Evolutionary conservation across 2,329 filamentous ascomycete genomes (phyloP), one percentile per base, ranked within the genome.

Genomic region (Dactylonectria estremocensis): DNA sequence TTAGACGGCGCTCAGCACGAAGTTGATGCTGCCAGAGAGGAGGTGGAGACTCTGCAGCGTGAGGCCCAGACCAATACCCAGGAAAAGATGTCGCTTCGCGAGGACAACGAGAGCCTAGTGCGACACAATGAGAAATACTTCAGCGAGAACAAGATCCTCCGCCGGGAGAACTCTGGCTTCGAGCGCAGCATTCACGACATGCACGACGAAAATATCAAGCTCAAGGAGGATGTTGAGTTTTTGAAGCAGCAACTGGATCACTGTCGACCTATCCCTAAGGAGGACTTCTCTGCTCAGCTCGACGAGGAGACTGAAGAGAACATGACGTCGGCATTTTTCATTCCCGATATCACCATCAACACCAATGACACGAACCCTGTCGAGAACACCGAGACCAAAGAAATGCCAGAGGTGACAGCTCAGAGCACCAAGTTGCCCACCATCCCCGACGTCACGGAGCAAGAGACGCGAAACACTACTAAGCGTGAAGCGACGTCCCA

Each of bases 251-350:
- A 86, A 67, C 74, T 86, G 18, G 80, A 85, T 43, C 80, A 83
- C 61, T 82, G 78, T 61, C 81, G 83, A 18, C 81, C 81, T 1
- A 69, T 77, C 24, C 77, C 79, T 28, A 81, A 82, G 71, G 77
- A 80, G 3, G 78, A 83, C 61, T 74, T 81, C 14, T 76, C 80
- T 45, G 78, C 73, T 14, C 77, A 74, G 13, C 71, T 80, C 2
- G 79, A 82, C 4, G 79, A 81, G 1, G 78, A 80, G 61, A 81
- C 79, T 8, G 83, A 84, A 55, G 86, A 88, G 45, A 87, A 88
- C 69, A 88, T 89, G 84, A 89, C 87, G 0, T 89, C 88, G 6
- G 87, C 86, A 3, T 86, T 89, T 72, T 88, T 89, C 71, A 81
- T 89, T 64, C 87, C 88, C 22, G 88, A 90, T 69, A 89, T 89